Base-by-base conservation (phyloP, 495 filamentous ascomycete genomes). In the Trichoderma parareesei region DNA sequence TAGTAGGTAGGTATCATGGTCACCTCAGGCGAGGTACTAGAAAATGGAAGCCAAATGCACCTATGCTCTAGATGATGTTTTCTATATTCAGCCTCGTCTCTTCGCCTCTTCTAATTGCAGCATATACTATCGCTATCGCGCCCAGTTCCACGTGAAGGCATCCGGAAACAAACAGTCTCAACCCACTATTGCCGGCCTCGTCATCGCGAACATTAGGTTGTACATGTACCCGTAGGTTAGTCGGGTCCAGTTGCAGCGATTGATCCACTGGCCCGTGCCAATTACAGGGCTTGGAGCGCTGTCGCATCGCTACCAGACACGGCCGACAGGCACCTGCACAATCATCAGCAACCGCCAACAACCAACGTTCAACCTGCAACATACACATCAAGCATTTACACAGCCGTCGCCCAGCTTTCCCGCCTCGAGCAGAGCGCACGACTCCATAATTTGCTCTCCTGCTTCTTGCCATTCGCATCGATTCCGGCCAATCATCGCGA, bases 261-360 rank as follows among this genome's bases (percentile, higher is more conserved):
- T 10, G 27, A 57, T 57, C 53, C 53, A 37, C 53, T 9, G 37
- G 53, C 27, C 53, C 16, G 53, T 14, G 33, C 53, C 53, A 57
- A 57, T 57, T 57, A 57, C 53, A 57, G 53, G 53, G 53, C 53
- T 57, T 57, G 16, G 53, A 57, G 53, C 27, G 33, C 53, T 18
- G 16, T 16, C 16, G 16, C 46, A 49, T 49, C 46, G 46, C 46
- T 49, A 18, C n/a, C 16, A 18, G n/a, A 18, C 43, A 46, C n/a
- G n/a, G 14, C 43, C 10, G 41, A 49, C n/a, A 33, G 53, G 53
- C 53, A 35, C 33, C 53, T 57, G 33, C 53, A 37, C 14, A 38
- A 11, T 3, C 27, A 27, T 27, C 27, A 27, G 27, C 27, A 27
- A 27, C 27, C 27, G 27, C 27, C 27, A 27, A 27, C 27, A 27